Base-by-base conservation (phyloP, 805 yeast genomes). In the Citeromyces matritensis region DNA sequence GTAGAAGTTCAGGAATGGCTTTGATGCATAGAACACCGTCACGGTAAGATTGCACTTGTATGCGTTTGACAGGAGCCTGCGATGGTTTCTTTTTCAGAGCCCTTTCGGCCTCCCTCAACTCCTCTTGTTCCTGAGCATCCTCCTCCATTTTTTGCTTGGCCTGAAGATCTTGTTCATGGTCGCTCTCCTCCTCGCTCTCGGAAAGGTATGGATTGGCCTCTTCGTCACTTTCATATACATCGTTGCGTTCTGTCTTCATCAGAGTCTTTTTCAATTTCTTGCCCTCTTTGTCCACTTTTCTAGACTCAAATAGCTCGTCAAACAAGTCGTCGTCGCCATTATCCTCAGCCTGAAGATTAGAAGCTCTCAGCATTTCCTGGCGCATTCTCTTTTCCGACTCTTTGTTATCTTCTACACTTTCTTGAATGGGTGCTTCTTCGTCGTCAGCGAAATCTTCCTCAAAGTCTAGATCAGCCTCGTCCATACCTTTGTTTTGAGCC, bases 371-470 rank as follows among this genome's bases (percentile, higher is more conserved):
- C 94, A 81, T 82, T 51, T 83, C 94, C 39, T 67, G 73, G 51
- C 82, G 84, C 49, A 83, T 76, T 43, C 81, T 75, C 41, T 65
- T 70, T 53, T 91, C 95, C 32, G 85, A 80, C 39, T 84, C 80
- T 50, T 80, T 85, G 50, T 83, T 81, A 47, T 91, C 97, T 47
- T 88, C 97, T 38, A 86, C 73, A 30, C 95, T 95, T 46, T 88
- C 97, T 64, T 88, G 73, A 36, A 91, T 81, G 19, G 98, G 98
- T 2, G 97, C 97, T 51, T 88, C 98, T 57, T 91, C 98, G 51
- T 91, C 98, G 53, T 91, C 98, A 17, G 91, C 96, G 55, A 91
- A 91, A 51, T 86, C 96, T 51, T 91, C 97, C 42, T 91, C 96
- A 46, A 65, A 88, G 55, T 88, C 98, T 45, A 91, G 58, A 47